phyloP scores from a whole-genome alignment of 2,329 filamentous ascomycete genomes.

The Aspergillus nomiae region DNA sequence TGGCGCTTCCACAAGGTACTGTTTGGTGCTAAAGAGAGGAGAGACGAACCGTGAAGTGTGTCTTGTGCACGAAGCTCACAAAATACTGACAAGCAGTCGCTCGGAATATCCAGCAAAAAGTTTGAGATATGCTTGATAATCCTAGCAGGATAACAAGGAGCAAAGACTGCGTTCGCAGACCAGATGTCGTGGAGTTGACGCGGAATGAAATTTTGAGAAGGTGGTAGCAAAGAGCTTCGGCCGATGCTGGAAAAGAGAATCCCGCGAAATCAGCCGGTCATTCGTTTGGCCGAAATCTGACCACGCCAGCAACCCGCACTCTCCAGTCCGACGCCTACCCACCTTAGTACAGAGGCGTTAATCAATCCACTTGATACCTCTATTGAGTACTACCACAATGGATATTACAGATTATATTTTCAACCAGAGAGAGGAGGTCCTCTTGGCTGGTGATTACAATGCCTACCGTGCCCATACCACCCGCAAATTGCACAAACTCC shows the following conservation, averaged over 20 bases:
- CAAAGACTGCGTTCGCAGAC: constrained; percentile 1
- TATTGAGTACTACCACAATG: constrained; percentile 56
- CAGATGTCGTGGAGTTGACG: constrained; percentile 11
- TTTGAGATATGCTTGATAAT: not conserved
- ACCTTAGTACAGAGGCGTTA: constrained; percentile 7
- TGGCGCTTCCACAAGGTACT: constrained; percentile 6
- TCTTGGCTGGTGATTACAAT: constrained; percentile 85
- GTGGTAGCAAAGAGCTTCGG: constrained; percentile 16
- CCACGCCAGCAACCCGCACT: constrained; percentile 27
- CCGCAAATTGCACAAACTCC: constrained; percentile 77
- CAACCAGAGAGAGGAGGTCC: constrained; percentile 75
- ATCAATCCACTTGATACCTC: constrained; percentile 7
- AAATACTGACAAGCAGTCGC: constrained; percentile 1
- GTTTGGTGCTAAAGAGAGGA: constrained; percentile 6
- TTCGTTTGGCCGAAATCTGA: constrained; percentile 37
- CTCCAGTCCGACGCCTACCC: constrained; percentile 18
- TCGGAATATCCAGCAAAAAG: not conserved
- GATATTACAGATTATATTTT: constrained; percentile 86
- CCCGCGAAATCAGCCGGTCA: constrained; percentile 29
- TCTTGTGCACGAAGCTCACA: constrained; percentile 12
- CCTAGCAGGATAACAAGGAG: not conserved
- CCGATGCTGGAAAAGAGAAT: constrained; percentile 29
- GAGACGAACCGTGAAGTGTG: constrained; percentile 12
- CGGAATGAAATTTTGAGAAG: constrained; percentile 22
- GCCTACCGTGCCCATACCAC: constrained; percentile 79